phyloP scores from a whole-genome alignment of 2,329 filamentous ascomycete genomes.

The Pseudogymnoascus sp. region DNA sequence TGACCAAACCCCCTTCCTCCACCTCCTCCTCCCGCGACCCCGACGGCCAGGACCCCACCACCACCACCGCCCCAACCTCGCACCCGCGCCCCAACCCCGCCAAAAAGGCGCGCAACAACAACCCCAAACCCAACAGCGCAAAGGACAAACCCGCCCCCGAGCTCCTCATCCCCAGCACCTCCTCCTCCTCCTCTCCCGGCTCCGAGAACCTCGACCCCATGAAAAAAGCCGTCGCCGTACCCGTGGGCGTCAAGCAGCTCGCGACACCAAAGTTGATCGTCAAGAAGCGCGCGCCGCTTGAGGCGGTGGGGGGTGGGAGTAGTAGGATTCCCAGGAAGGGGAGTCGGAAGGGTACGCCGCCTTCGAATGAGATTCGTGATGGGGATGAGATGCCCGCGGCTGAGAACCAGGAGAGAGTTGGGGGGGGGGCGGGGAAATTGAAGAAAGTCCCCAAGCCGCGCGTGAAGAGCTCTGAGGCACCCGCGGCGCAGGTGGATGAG shows the following conservation, averaged over 20 bases:
- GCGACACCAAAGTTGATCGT: neutral
- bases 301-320: neutral
- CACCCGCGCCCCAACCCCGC: neutral
- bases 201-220: neutral
- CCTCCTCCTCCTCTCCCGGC: neutral
- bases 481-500: neutral
- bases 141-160: neutral
- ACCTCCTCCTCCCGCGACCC: neutral
- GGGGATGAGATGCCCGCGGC: neutral
- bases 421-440: neutral
- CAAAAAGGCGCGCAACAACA: neutral
- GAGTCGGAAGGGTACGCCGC: neutral
- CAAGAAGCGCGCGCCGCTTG: neutral
- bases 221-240: neutral
- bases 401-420: neutral
- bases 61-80: neutral
- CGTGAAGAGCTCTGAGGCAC: neutral
- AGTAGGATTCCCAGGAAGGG: neutral
- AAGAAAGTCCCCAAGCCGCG: neutral
- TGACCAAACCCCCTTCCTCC: neutral
- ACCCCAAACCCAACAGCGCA: neutral
- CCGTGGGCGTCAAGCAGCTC: neutral
- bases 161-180: neutral
- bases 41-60: neutral
- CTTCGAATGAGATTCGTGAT: neutral